These are phyloP conservation scores for Pseudocercospora macadamiae DNA, from an alignment of 2,329 filamentous ascomycete species.

Conservation along the genomic window DNA sequence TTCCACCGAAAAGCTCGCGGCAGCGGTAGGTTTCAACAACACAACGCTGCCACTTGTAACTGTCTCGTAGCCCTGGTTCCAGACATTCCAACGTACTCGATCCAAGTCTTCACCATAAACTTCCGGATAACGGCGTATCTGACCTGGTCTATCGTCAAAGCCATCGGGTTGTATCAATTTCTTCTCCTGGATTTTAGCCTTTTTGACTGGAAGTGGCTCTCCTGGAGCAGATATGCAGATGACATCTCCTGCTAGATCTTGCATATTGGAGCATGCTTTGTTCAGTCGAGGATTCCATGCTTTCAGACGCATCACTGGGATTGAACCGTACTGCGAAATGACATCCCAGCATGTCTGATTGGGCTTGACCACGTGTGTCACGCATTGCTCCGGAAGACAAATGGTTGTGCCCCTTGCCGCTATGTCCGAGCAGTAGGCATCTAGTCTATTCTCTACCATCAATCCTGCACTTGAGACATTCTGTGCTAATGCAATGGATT, in stretches of 20 bases:
- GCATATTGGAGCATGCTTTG: background rate
- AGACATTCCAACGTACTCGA: too few species aligned
- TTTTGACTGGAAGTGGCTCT: background rate
- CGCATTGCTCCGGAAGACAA: background rate
- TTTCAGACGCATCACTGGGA: background rate
- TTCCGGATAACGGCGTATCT: too few species aligned
- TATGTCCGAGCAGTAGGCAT: background rate
- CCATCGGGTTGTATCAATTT: too few species aligned
- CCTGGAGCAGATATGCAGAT: background rate
- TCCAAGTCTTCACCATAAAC: too few species aligned
- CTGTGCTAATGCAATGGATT: background rate
- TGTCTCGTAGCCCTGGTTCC: too few species aligned
- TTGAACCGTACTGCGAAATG: background rate
- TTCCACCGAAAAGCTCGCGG: too few species aligned
- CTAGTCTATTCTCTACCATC: background rate
- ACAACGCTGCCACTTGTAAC: too few species aligned
- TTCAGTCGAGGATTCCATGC: background rate
- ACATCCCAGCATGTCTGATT: background rate
- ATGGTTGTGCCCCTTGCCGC: background rate
- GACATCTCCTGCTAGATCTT: background rate
- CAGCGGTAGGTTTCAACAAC: too few species aligned
- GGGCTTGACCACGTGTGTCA: background rate
- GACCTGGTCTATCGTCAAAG: too few species aligned
- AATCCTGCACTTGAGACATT: background rate
- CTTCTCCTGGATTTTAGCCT: too few species aligned